Conservation (phyloP, 106 monocot genomes). For the Cymbidium sinense region DNA sequence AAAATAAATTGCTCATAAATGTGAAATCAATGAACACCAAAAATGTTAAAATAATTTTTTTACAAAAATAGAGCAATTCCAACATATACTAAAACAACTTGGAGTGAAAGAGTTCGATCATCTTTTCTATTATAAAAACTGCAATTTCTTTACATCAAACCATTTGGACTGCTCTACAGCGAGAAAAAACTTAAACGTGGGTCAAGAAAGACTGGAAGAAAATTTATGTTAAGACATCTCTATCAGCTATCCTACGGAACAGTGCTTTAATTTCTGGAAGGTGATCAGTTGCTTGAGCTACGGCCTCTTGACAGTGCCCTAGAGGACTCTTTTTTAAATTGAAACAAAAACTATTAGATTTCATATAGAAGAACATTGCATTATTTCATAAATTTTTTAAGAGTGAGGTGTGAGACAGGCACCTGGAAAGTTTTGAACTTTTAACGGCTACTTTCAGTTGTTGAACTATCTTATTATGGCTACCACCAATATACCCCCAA, state of each 20-base stretch:
- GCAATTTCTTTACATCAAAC: constrained; percentile 4
- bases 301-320: not conserved
- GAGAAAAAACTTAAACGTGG: not conserved
- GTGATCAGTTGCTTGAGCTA: not conserved
- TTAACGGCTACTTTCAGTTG: not conserved
- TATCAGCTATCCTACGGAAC: not conserved
- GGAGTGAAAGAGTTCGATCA: not conserved
- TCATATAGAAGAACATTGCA: not conserved
- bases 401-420: not conserved
- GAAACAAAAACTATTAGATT: not conserved
- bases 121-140: not conserved
- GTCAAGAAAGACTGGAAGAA: not conserved
- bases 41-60: not conserved
- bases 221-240: not conserved
- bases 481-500: not conserved
- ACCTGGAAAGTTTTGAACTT: not conserved
- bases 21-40: not conserved
- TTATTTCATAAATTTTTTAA: not conserved
- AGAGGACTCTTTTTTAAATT: not conserved
- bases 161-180: not conserved
- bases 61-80: not conserved
- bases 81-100: not conserved
- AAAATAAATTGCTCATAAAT: too few relatives aligned
- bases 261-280: not conserved
- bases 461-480: not conserved